A percentile compares a stretch with the other conserved stretches of the same genome.
phyloP scores from a whole-genome alignment of 2,329 filamentous ascomycete species.

The Chaetomiaceae sp. region DNA sequence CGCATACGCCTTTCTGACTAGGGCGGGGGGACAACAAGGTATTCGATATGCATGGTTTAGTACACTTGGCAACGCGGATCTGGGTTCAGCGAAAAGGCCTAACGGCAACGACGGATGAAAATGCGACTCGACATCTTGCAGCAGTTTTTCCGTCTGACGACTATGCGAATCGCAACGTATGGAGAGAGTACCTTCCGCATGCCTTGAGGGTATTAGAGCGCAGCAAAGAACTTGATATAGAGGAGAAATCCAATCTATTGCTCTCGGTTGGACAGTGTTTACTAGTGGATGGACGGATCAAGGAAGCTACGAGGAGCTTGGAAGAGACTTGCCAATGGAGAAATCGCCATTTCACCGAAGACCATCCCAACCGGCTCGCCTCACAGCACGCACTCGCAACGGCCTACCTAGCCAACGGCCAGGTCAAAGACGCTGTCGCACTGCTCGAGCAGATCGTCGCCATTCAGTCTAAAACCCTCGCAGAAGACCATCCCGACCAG shows the following conservation, averaged over 20 bases:
- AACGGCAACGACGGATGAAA: slow-evolving; percentile 1
- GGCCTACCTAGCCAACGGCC: too few relatives aligned
- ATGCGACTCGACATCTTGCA: slow-evolving; percentile 14
- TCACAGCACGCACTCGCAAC: too few relatives aligned
- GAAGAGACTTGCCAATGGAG: slow-evolving; percentile 12
- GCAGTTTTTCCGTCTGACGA: slow-evolving; percentile 12
- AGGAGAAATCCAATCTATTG: slow-evolving; percentile 20
- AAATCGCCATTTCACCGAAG: slow-evolving; percentile 6
- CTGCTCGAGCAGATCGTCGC: slow-evolving; percentile 18
- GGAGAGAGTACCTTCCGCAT: slow-evolving; percentile 28
- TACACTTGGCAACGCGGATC: slow-evolving; percentile 29
- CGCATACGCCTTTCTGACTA: slow-evolving; percentile 30
- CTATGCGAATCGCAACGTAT: slow-evolving; percentile 17
- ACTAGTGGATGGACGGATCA: slow-evolving; percentile 17
- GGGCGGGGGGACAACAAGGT: slow-evolving; percentile 20
- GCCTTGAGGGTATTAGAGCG: slow-evolving; percentile 21
- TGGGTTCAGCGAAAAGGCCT: slow-evolving; percentile 25
- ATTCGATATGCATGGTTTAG: slow-evolving; percentile 34
- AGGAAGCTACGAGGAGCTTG: slow-evolving; percentile 11
- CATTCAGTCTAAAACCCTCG: background rate
- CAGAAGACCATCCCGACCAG: slow-evolving; percentile 1
- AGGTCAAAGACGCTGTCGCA: slow-evolving; percentile 19
- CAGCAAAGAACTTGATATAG: slow-evolving; percentile 13
- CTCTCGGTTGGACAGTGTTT: slow-evolving; percentile 20
- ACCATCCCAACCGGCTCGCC: too few relatives aligned